Evolutionary conservation across 2,329 filamentous ascomycete genomes (phyloP), one percentile per base, ranked within the genome.

Genomic region (Chaetomium strumarium): DNA sequence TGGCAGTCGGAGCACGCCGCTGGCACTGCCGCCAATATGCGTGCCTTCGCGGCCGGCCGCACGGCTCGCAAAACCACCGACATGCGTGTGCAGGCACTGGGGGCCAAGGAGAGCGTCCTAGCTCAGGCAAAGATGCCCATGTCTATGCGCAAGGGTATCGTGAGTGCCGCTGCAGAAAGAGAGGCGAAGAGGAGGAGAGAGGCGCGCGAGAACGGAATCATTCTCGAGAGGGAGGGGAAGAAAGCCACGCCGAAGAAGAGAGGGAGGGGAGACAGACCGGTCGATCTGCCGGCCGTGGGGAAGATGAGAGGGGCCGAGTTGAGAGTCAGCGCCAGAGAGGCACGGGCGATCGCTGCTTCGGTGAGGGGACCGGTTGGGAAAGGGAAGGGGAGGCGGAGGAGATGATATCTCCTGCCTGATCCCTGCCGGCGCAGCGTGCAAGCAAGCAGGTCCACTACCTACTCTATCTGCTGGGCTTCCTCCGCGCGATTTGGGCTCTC

Each of bases 71-170:
- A 88, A 68, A 88, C 91, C 0, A 81, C 87, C 6, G 92, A 97
- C 68, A 72, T 96, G 59, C 86, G 92, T 53, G 75, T 97, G 44
- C 87, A 88, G 66, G 79, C 86, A 11, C 78, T 96, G 2, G 91
- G 90, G 8, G 83, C 86, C n/a, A 90, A 88, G 63, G 68, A 53
- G 19, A 90, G 86, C 17, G 78, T 95, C 43, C 84, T 86, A 60
- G 77, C 77, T 52, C 91, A 95, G 70, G 79, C 85, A 53, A 91
- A 86, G 62, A 96, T 97, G 90, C 92, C 93, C 16, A 87, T 95
- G 78, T 73, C 83, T 39, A 85, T 92, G 65, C 81, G 90, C 54
- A 90, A 87, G 70, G 91, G 92, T n/a, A 96, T 97, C 55, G 73
- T 74, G 14, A 78, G 79, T 1, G 89, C 90, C 48, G 80, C 80